A percentile compares a stretch with the other conserved stretches of the same genome.
phyloP scores from a whole-genome alignment of 371 early-diverging fungal species.

The Mucor piriformis region DNA sequence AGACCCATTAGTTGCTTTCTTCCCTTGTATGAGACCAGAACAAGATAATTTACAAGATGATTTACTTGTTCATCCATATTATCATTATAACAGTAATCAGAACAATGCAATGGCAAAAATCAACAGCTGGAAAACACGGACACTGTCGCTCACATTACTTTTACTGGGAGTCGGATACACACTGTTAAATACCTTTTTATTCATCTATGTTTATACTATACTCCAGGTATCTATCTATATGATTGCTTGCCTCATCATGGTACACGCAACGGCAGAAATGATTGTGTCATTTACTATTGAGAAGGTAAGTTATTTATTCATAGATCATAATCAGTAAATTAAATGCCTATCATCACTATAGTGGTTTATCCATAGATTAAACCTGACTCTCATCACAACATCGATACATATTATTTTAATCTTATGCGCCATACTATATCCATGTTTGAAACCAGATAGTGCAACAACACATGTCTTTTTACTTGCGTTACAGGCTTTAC shows the following conservation, averaged over 20 bases:
- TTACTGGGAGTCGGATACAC: constrained; percentile 32
- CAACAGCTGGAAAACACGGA: constrained; percentile 23
- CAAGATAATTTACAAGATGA: constrained; percentile 10
- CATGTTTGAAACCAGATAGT: constrained; percentile 28
- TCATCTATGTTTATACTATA: constrained; percentile 28
- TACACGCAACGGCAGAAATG: constrained; percentile 22
- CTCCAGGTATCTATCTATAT: constrained; percentile 30
- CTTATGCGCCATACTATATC: constrained; percentile 33
- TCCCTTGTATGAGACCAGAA: constrained; percentile 3
- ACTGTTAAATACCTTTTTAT: constrained; percentile 34
- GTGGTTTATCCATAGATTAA: constrained; percentile 38
- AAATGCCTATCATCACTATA: not conserved
- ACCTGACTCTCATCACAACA: constrained; percentile 26
- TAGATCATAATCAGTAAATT: not conserved
- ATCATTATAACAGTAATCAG: constrained; percentile 1
- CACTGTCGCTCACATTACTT: constrained; percentile 25
- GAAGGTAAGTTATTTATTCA: constrained; percentile 25
- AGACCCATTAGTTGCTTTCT: constrained; percentile 32
- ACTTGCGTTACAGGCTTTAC: constrained; percentile 21
- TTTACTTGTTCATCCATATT: constrained; percentile 2
- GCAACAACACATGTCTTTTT: constrained; percentile 10
- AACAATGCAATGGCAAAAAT: constrained; percentile 9
- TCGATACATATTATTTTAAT: constrained; percentile 32
- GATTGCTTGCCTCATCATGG: constrained; percentile 23
- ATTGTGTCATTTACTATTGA: constrained; percentile 23